A percentile compares a stretch with the other conserved stretches of the same genome.
phyloP scores from a whole-genome alignment of 2,329 filamentous ascomycete genomes.

The Drechmeria coniospora region DNA sequence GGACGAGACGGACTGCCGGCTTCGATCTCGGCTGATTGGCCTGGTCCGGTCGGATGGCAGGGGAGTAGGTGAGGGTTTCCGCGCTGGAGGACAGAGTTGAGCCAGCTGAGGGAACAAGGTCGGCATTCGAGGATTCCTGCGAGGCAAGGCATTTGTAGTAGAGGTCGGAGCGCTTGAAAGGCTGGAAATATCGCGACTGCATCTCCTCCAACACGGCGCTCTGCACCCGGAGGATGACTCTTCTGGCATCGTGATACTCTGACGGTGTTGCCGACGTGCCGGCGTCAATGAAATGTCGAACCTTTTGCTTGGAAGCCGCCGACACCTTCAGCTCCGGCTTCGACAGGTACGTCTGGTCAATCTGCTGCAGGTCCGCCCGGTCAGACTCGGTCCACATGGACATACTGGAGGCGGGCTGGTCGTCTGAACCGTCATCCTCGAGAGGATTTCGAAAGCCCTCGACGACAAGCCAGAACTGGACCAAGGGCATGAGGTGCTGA shows the following conservation, averaged over 20 bases:
- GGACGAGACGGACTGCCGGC: constrained; percentile 23
- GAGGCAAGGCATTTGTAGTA: constrained; percentile 94
- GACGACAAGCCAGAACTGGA: constrained; percentile 97
- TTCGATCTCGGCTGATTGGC: constrained; percentile 29
- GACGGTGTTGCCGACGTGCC: constrained; percentile 60
- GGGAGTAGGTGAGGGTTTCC: constrained; percentile 6
- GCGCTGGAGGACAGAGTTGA: not conserved
- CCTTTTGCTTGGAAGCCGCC: constrained; percentile 49
- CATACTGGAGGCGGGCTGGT: constrained; percentile 43
- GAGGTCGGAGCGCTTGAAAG: constrained; percentile 82
- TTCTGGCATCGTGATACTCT: constrained; percentile 72
- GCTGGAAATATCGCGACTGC: constrained; percentile 63
- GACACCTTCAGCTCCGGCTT: constrained; percentile 69
- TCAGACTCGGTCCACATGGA: constrained; percentile 71
- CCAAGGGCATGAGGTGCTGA: constrained; percentile 67
- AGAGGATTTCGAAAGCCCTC: constrained; percentile 91
- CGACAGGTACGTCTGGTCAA: constrained; percentile 77
- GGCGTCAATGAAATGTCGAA: constrained; percentile 64
- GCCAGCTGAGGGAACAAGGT: constrained; percentile 5
- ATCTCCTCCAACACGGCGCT: constrained; percentile 73
- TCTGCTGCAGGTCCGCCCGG: constrained; percentile 74
- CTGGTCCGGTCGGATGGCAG: constrained; percentile 16
- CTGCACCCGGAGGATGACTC: constrained; percentile 68
- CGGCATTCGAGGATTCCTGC: constrained; percentile 48
- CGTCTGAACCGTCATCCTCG: constrained; percentile 55